Evolutionary conservation across 352 stramenopile species (phyloP).

Genomic region (Phytophthora palmivora): DNA sequence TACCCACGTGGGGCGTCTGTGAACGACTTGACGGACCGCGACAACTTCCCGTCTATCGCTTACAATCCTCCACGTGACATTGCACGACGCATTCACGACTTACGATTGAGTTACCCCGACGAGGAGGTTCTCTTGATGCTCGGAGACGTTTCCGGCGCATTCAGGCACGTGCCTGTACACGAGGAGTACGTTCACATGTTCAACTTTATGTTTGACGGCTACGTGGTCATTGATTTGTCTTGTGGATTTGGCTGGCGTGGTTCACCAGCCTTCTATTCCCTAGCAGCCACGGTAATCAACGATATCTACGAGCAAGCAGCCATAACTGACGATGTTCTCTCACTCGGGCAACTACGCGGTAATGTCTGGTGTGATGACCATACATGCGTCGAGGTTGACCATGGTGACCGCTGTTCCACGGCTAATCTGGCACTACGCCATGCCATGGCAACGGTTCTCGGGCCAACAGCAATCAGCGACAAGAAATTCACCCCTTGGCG

Average conservation of each 20-base stretch:
- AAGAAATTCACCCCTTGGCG: not conserved
- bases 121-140: constrained; percentile 20
- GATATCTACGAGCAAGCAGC: too few relatives aligned
- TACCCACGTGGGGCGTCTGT: not conserved
- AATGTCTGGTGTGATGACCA: not conserved
- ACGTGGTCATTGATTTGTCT: not conserved
- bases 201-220: constrained; percentile 20
- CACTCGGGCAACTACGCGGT: not conserved
- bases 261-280: too few relatives aligned
- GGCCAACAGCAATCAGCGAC: too few relatives aligned
- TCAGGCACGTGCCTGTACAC: constrained; percentile 33
- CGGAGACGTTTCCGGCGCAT: constrained; percentile 35
- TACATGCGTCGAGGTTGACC: not conserved
- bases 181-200: constrained; percentile 28
- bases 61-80: constrained; percentile 1
- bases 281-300: too few relatives aligned
- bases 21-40: too few relatives aligned
- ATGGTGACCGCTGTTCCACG: not conserved
- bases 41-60: not conserved
- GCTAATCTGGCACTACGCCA: too few relatives aligned
- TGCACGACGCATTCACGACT: not conserved
- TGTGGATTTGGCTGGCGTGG: too few relatives aligned
- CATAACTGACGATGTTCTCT: too few relatives aligned
- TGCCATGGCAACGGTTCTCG: too few relatives aligned
- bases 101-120: too few relatives aligned